Evolutionary conservation across 768 basidiomycete genomes (phyloP).

Genomic region (Kwoniella pini): DNA sequence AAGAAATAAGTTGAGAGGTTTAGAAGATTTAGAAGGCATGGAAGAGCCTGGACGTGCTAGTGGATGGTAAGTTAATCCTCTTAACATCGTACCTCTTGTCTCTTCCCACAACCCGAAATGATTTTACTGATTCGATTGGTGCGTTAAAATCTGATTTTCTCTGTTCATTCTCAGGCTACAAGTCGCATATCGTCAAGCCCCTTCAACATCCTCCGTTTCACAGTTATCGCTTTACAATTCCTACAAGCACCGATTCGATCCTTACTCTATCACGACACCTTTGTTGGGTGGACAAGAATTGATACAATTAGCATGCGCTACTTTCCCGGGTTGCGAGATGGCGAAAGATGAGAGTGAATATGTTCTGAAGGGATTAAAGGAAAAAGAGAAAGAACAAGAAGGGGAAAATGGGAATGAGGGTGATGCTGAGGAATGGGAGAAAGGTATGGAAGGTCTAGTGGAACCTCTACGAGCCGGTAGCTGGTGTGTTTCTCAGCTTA

Average conservation of each 20-base stretch:
- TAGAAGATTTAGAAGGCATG: conserved; percentile 40
- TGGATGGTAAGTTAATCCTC: conserved; percentile 36
- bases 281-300: conserved; percentile 45
- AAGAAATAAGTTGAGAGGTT: conserved; percentile 46
- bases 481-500: conserved; percentile 34
- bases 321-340: conserved; percentile 44
- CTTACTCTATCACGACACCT: conserved; percentile 31
- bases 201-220: conserved; percentile 20
- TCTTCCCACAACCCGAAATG: too few relatives aligned
- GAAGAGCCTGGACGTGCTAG: conserved; percentile 45
- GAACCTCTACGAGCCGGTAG: conserved; percentile 45
- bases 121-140: too few relatives aligned
- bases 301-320: conserved; percentile 45
- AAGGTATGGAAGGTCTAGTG: conserved; percentile 36
- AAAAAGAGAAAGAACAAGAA: conserved; percentile 32
- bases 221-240: conserved; percentile 43
- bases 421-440: conserved; percentile 21
- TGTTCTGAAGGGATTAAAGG: conserved; percentile 39
- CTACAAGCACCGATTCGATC: conserved; percentile 43
- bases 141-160: too few relatives aligned
- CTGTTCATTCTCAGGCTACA: conserved; percentile 33
- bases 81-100: too few relatives aligned
- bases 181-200: conserved; percentile 37
- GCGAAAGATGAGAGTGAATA: conserved; percentile 44
- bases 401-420: conserved; percentile 6